These are phyloP conservation scores for Fraxinus greggii DNA, from an alignment of 305 asterid species.

Conservation along the genomic window DNA sequence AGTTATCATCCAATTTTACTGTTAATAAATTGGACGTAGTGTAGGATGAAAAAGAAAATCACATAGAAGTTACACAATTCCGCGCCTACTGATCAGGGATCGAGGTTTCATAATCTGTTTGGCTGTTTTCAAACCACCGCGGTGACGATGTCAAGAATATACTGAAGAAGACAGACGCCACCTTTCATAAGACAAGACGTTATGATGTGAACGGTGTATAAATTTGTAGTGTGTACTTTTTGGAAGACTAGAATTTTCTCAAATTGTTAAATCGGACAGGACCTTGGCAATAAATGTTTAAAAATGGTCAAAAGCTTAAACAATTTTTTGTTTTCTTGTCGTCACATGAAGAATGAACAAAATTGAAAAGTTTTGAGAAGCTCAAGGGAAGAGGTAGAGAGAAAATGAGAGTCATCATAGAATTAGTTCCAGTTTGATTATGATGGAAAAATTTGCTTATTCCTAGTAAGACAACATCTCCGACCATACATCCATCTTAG, in stretches of 20 bases:
- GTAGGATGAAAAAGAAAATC: background rate
- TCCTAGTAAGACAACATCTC: background rate
- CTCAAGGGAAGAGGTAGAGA: background rate
- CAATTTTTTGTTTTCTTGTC: background rate
- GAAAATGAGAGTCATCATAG: background rate
- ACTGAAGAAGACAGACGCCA: background rate
- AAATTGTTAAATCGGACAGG: background rate
- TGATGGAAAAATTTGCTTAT: background rate
- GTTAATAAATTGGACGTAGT: background rate
- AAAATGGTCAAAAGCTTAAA: background rate
- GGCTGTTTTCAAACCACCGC: background rate
- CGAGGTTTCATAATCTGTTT: background rate
- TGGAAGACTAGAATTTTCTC: background rate
- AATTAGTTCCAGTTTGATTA: background rate
- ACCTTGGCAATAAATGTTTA: background rate
- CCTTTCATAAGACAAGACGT: background rate
- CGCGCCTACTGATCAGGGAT: background rate
- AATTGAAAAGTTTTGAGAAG: constrained; percentile 3
- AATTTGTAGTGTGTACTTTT: background rate
- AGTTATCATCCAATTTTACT: background rate
- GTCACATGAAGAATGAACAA: background rate
- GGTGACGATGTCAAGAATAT: background rate
- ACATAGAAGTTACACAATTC: background rate
- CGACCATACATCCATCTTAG: background rate
- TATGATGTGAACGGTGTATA: background rate